Base-by-base conservation (phyloP, 352 stramenopile genomes). In the Globisporangium barbulae region DNA sequence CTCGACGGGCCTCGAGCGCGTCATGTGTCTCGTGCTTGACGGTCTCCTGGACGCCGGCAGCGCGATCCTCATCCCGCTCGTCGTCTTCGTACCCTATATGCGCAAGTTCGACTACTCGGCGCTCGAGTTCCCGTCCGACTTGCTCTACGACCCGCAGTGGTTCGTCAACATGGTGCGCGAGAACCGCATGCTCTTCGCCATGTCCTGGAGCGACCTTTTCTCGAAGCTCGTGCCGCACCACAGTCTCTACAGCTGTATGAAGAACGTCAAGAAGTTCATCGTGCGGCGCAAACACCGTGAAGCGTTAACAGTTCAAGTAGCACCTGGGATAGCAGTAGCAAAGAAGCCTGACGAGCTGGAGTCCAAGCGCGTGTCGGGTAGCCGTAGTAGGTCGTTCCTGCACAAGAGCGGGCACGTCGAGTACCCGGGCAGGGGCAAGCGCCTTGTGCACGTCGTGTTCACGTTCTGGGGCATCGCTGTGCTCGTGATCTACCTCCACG, bases 391-490 rank as follows among this genome's bases (percentile, higher is more conserved):
- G 5, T 44, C 8, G 28, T 41, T 22, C 28, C 9, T 42, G 41
- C 41, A 47, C 19, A 57, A 57, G n/a, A 33, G 31, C 19, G 52
- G 44, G 19, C 8, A 44, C 15, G 35, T 60, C 42, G 48, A 61
- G 49, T 64, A 68, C 55, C 63, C 55, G 1, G 31, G 48, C 19
- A 39, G 22, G 1, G 48, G 55, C 55, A 66, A 66, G 50, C 60
- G 67, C 4, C 65, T 79, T 7, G 64, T 70, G 5, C 72, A 76
- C 35, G 42, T 75, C 22, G 72, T 76, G 57, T 79, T 79, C 58
- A 65, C 69, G 25, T 59, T 35, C 31, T 76, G 72, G 72, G 72
- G 72, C 0, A 52, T 72, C 45, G 67, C 67, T 0, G 58, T 75
- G 21, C 63, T 76, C n/a, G 72, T 13, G n/a, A 70, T 75, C 35